phyloP scores from a whole-genome alignment of 176 grass and related monocot genomes.

The Dactylis glomerata region DNA sequence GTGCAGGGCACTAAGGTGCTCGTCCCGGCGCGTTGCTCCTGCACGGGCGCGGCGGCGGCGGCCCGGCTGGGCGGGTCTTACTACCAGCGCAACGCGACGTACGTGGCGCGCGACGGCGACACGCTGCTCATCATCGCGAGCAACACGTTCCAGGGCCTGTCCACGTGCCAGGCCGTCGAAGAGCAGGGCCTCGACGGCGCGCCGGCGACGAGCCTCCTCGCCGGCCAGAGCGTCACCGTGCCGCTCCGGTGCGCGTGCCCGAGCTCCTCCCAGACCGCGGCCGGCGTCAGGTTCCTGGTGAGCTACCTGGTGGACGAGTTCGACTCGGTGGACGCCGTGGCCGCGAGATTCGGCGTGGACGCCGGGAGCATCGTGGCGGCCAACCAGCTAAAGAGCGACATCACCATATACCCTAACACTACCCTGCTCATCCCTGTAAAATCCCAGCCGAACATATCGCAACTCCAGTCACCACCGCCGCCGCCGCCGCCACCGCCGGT shows the following conservation, averaged over 20 bases:
- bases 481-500: conserved; percentile 25
- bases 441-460: conserved; percentile 36
- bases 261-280: conserved; percentile 27
- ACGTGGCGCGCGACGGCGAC: conserved; percentile 21
- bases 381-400: conserved; percentile 28
- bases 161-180: conserved; percentile 64
- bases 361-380: conserved; percentile 4
- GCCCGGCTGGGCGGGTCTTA: not conserved
- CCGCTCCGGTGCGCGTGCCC: conserved; percentile 85
- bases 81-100: conserved; percentile 63
- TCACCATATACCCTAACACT: conserved; percentile 33
- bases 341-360: conserved; percentile 45
- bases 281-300: conserved; percentile 44
- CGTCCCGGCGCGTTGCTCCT: conserved; percentile 50
- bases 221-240: not conserved
- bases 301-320: conserved; percentile 46
- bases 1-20: conserved; percentile 30
- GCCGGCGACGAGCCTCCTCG: not conserved
- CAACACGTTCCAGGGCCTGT: conserved; percentile 52
- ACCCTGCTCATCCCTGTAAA: conserved; percentile 65
- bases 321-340: conserved; percentile 22
- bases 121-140: conserved; percentile 39
- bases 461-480: conserved; percentile 25
- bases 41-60: conserved; percentile 11
- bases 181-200: conserved; percentile 31